Evolutionary conservation across 2,329 filamentous ascomycete species (phyloP), one percentile per base, ranked within the genome.

Genomic region (Trichoderma simmonsii): DNA sequence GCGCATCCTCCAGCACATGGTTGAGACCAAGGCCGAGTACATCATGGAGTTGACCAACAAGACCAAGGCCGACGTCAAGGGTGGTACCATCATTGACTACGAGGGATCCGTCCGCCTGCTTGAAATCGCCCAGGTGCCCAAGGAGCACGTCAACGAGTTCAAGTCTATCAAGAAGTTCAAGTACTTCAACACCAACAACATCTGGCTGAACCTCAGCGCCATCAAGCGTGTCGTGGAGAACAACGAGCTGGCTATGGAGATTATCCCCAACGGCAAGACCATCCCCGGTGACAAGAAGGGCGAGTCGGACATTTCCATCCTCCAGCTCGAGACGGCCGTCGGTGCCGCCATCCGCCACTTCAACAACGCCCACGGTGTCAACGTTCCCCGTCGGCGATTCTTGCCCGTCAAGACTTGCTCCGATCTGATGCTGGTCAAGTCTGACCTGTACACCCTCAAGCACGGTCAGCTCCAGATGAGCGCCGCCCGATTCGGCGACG

Each of bases 81-180:
- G 96, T 91, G 96, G 96, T 86, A 99, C 96, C 83, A 99, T 99
- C 83, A 99, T 99, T 80, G 95, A 99, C 87, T 98, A 98, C 85
- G 96, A 99, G 83, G 95, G 95, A 80, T 95, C 93, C 72, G 95
- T 97, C 77, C 95, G 96, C 81, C 92, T 99, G 77, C 92, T 99
- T 68, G 96, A 99, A 87, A 98, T 99, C 79, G 96, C 96, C 15
- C 96, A 99, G 88, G 96, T 99, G 43, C 96, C 96, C 85, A 99
- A 98, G 91, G 94, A 99, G 88, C 96, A 99, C 86, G 93, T 96
- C 83, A 98, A 99, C 86, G 96, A 99, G 87, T 99, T 99, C 93
- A 99, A 99, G 91, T 98, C 95, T 63, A 99, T 99, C 89, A 99
- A 99, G 92, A 99, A 99, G 90, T 99, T 99, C 92, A 98, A 97